Evolutionary conservation across 2,329 filamentous ascomycete species (phyloP), one percentile per base, ranked within the genome.

Genomic region (Xylariales sp.): DNA sequence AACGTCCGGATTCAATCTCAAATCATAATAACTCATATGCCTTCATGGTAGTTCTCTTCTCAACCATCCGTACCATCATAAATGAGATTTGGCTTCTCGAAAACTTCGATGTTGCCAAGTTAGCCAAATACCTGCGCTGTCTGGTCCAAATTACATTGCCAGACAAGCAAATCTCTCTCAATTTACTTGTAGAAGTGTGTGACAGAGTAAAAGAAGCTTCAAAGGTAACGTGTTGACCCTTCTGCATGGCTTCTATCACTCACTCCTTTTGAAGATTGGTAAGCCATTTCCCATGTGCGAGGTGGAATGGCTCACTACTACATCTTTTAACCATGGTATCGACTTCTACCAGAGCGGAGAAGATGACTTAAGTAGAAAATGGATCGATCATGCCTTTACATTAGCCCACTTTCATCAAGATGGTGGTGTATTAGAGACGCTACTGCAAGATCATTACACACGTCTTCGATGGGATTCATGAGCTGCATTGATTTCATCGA

Each of bases 121-220:
- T 94, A 1, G 76, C 85, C 6, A 84, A 83, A 50, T 95, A 93
- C 66, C 75, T 91, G 31, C 78, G 87, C 1, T 89, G 85, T 49
- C 68, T 93, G 3, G 85, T 91, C 46, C 83, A 85, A 44, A 67
- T 79, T 1, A 74, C 83, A 0, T 61, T 89, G 1, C 64, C 73
- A 5, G 72, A 81, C 32, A 71, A 78, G 15, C 57, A 59, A 1
- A 59, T 80, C 13, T 75, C 78, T 8, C 64, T 83, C 34, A 67
- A 72, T 31, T 67, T 88, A 4, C 62, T 88, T 6, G 72, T 80
- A n/a, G 80, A 88, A 52, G 76, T 79, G 2, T 67, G 70, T 2
- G 56, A 57, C 2, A 67, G 82, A 37, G 74, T 76, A 6, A 61
- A 63, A 36, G 66, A 74, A 46, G 61, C 71, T n/a, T 54, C 65